Percentiles rank a stretch among this genome's conserved stretches.
Conservation (phyloP, 495 filamentous ascomycete genomes). For the Jackrogersella minutella region DNA sequence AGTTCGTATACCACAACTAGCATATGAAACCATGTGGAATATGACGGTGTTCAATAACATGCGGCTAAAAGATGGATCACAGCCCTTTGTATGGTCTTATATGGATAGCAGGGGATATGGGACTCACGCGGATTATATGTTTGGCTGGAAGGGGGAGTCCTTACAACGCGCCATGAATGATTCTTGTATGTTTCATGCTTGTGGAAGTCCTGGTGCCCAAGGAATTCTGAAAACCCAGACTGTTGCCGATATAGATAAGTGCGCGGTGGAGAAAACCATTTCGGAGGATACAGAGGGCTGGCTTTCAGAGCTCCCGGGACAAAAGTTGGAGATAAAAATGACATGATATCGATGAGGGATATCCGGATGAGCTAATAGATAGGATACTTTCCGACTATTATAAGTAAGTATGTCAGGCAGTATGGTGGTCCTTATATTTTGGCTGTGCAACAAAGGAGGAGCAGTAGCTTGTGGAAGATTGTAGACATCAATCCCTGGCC, state of each 20-base stretch:
- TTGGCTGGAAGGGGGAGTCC: conserved; percentile 55
- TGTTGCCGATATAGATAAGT: conserved; percentile 53
- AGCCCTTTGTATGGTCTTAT: conserved; percentile 58
- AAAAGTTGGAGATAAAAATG: conserved; percentile 28
- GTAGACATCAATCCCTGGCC: too few species aligned
- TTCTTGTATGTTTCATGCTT: conserved; percentile 54
- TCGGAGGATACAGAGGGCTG: conserved; percentile 53
- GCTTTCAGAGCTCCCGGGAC: conserved; percentile 41
- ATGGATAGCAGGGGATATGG: conserved; percentile 54
- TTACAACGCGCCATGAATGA: conserved; percentile 56
- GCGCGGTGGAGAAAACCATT: conserved; percentile 51
- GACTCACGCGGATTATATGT: conserved; percentile 56
- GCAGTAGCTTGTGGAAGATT: too few species aligned
- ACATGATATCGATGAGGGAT: not conserved
- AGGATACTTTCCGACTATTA: too few species aligned
- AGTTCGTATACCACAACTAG: conserved; percentile 49
- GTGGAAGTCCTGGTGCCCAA: conserved; percentile 48
- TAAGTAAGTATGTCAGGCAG: too few species aligned
- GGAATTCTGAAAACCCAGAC: conserved; percentile 53
- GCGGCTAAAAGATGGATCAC: conserved; percentile 51
- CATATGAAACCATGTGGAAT: conserved; percentile 61
- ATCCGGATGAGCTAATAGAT: too few species aligned
- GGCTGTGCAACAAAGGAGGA: too few species aligned
- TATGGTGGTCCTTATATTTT: too few species aligned
- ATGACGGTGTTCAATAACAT: conserved; percentile 55